Conservation (phyloP, 139 green algal species). For the Chlamydomonas sp. region DNA sequence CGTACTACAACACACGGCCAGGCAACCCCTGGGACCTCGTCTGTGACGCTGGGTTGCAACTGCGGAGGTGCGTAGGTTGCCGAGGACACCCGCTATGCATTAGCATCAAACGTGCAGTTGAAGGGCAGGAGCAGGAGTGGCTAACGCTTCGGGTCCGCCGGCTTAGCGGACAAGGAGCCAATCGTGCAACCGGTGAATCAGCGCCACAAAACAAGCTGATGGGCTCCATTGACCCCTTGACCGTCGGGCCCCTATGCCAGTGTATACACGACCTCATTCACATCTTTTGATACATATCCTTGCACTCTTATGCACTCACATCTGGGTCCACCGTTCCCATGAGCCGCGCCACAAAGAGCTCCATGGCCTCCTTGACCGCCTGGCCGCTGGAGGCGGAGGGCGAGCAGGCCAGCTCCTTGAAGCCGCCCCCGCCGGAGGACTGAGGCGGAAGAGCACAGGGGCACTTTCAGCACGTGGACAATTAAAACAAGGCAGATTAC, state of each 20-base stretch:
- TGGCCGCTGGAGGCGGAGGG: conserved; percentile 41
- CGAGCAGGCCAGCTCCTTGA: conserved; percentile 40
- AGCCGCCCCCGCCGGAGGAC: conserved; percentile 8
- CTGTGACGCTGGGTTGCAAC: no score
- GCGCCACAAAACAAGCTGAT: background rate
- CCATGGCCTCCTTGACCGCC: conserved; percentile 90
- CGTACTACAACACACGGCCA: no score
- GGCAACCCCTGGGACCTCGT: no score
- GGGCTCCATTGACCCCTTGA: no score
- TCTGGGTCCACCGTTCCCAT: conserved; percentile 60
- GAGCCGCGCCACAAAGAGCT: conserved; percentile 81
- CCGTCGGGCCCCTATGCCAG: no score
- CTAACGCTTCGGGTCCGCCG: no score
- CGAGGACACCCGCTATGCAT: no score
- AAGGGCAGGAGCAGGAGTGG: no score
- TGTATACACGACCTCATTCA: no score
- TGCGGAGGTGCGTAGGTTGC: no score
- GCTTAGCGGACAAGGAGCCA: background rate
- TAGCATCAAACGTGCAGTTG: no score
- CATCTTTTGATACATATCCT: no score
- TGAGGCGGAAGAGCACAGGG: background rate
- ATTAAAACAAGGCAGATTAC: background rate
- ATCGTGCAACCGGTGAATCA: background rate
- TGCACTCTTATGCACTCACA: background rate
- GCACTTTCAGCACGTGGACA: background rate